These are phyloP conservation scores for Cubamyces sp. DNA, from an alignment of 768 basidiomycete genomes.

Conservation along the genomic window DNA sequence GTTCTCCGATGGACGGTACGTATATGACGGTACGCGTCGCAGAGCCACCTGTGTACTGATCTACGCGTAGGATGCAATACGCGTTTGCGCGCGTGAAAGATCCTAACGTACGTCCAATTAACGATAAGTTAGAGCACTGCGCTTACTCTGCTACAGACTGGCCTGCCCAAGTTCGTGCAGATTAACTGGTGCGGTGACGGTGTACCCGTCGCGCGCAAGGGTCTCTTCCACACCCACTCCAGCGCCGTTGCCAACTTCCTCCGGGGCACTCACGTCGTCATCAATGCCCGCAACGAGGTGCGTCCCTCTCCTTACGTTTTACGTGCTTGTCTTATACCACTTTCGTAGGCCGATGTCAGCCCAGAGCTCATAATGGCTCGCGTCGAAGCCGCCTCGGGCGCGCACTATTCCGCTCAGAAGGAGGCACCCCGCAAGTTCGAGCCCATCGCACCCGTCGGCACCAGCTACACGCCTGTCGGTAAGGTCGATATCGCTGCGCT, in stretches of 20 bases:
- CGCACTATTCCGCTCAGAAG: constrained; percentile 84
- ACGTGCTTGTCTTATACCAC: neutral
- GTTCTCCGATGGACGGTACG: constrained; percentile 90
- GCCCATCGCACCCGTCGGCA: constrained; percentile 82
- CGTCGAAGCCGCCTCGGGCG: constrained; percentile 88
- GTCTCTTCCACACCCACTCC: constrained; percentile 89
- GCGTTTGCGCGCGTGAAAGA: constrained; percentile 87
- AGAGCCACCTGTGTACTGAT: neutral
- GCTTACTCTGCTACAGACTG: constrained; percentile 51
- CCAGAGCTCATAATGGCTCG: constrained; percentile 82
- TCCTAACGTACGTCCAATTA: constrained; percentile 63
- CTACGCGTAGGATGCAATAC: constrained; percentile 78
- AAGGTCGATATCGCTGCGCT: constrained; percentile 69
- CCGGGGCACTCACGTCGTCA: constrained; percentile 82
- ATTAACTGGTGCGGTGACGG: constrained; percentile 99
- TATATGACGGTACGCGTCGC: constrained; percentile 6
- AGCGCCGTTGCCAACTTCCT: constrained; percentile 79
- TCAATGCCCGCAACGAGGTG: constrained; percentile 87
- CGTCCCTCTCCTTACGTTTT: constrained; percentile 28
- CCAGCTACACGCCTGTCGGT: constrained; percentile 76
- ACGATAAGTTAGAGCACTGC: neutral
- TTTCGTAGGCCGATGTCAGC: constrained; percentile 73
- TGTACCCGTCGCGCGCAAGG: constrained; percentile 90
- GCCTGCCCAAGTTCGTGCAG: constrained; percentile 90
- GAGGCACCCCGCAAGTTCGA: constrained; percentile 74